Conservation (phyloP, 306 rosid genomes). For the Myrica gale region DNA sequence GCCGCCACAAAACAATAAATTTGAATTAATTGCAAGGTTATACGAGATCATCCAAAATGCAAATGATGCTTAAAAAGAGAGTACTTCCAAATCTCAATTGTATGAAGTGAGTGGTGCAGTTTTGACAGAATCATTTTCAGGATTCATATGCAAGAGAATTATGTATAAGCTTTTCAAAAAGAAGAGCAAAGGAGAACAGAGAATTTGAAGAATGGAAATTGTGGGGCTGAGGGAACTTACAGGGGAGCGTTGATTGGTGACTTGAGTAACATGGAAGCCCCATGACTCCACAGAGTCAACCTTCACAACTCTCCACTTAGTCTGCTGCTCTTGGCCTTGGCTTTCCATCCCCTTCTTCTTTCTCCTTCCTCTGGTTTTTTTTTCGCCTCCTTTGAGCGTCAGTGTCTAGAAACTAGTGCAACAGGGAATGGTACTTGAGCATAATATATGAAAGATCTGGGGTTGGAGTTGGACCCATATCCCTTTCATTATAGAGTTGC, state of each 20-base stretch:
- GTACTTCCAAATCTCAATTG: not conserved
- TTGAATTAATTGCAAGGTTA: not conserved
- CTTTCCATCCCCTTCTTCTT: constrained; percentile 32
- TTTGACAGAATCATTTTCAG: not conserved
- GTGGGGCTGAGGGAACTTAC: constrained; percentile 38
- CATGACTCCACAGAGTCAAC: constrained; percentile 73
- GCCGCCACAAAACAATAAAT: constrained; percentile 20
- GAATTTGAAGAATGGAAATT: not conserved
- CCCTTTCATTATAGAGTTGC: not conserved
- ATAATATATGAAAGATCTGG: not conserved
- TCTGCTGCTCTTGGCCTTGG: constrained; percentile 37
- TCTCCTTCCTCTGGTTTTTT: not conserved
- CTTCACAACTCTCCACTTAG: constrained; percentile 48
- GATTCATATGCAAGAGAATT: not conserved
- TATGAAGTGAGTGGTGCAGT: not conserved
- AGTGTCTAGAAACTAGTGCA: not conserved
- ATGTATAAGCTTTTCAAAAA: not conserved
- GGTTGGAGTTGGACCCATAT: constrained; percentile 15
- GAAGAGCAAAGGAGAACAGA: not conserved
- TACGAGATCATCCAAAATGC: not conserved
- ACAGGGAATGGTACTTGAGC: not conserved
- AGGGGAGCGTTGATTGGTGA: constrained; percentile 53
- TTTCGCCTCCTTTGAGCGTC: constrained; percentile 11
- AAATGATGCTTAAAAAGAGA: not conserved
- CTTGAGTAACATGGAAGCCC: constrained; percentile 49